phyloP scores from a whole-genome alignment of 306 rosid genomes.

The Sophora flavescens region DNA sequence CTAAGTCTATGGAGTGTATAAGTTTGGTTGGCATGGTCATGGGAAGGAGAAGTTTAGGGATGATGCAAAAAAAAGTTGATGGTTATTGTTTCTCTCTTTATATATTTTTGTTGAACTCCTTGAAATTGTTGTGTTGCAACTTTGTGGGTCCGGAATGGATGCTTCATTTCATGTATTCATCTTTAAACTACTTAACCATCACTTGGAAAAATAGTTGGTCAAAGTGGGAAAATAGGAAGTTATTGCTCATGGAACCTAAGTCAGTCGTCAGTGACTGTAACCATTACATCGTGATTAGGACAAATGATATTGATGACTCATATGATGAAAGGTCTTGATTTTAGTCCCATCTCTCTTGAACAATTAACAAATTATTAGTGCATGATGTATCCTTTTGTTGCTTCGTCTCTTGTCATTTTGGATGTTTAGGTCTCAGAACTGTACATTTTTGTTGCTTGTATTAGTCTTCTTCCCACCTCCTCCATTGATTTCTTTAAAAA shows the following conservation, averaged over 20 bases:
- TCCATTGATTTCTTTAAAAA: not conserved
- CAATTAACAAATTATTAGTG: not conserved
- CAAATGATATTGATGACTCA: constrained; percentile 85
- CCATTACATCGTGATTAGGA: constrained; percentile 91
- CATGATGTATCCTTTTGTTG: not conserved
- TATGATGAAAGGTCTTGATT: constrained; percentile 87
- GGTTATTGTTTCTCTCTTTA: not conserved
- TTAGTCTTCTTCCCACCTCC: not conserved
- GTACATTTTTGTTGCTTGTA: not conserved
- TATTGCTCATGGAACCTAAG: too few species aligned
- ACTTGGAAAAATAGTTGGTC: constrained; percentile 3
- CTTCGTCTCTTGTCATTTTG: constrained; percentile 1
- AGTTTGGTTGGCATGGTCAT: constrained; percentile 99
- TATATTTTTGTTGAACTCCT: not conserved
- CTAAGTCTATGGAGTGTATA: constrained; percentile 99
- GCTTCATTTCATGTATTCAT: constrained; percentile 2
- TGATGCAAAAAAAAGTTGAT: constrained; percentile 95
- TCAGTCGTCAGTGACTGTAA: too few species aligned
- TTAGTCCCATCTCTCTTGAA: constrained; percentile 27
- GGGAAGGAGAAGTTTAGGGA: constrained; percentile 98
- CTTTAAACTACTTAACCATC: not conserved
- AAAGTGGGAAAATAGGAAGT: not conserved
- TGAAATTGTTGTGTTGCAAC: constrained; percentile 29
- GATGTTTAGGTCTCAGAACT: not conserved
- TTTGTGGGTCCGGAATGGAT: not conserved